These are phyloP conservation scores for Aspergillus sp. DNA, from an alignment of 2,329 filamentous ascomycete species.

Conservation along the genomic window DNA sequence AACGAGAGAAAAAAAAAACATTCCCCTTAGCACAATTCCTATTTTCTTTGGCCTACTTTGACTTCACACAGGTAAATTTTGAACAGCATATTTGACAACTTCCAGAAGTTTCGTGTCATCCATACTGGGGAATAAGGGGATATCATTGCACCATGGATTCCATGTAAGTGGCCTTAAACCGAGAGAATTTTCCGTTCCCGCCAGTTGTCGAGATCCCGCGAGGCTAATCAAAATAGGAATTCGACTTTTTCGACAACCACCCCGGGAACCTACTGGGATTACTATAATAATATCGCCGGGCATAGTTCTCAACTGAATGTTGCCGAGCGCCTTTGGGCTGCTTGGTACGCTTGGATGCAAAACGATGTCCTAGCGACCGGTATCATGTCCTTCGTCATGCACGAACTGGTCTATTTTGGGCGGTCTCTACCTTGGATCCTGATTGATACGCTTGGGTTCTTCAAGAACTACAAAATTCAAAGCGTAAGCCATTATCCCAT, in stretches of 20 bases:
- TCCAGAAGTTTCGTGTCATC: background rate
- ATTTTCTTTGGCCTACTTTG: background rate
- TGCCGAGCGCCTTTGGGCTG: constrained; percentile 85
- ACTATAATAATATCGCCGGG: constrained; percentile 64
- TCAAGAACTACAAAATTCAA: constrained; percentile 95
- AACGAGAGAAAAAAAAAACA: background rate
- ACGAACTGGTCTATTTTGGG: constrained; percentile 94
- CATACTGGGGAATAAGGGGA: background rate
- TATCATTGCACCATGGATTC: constrained; percentile 5
- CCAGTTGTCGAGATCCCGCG: background rate
- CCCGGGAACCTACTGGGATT: constrained; percentile 63
- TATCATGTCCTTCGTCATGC: constrained; percentile 95
- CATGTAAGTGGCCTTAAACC: constrained; percentile 21
- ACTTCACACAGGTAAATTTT: background rate
- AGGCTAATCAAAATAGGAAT: constrained; percentile 38
- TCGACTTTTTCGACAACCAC: constrained; percentile 43
- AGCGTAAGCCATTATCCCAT: constrained; percentile 55
- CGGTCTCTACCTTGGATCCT: constrained; percentile 88
- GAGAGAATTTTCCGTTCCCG: background rate
- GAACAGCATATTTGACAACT: background rate
- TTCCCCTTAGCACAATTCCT: background rate
- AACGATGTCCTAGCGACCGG: constrained; percentile 96
- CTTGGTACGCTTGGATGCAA: constrained; percentile 97
- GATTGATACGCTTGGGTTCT: constrained; percentile 81
- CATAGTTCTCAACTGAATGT: constrained; percentile 85